phyloP scores from a whole-genome alignment of 257 asterid species.

The Primulina huaijiensis region DNA sequence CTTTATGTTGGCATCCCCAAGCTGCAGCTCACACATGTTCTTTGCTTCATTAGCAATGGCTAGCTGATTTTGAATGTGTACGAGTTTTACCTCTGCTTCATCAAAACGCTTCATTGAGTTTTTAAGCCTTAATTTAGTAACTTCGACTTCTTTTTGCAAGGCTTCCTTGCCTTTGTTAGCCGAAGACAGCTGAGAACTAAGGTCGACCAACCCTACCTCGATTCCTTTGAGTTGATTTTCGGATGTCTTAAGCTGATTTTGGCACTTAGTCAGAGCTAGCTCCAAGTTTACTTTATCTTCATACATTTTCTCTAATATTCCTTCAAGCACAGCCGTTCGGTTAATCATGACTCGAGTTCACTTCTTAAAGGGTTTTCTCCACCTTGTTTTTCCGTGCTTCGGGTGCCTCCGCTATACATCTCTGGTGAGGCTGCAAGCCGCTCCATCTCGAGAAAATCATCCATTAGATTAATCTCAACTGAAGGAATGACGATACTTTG shows the following conservation, averaged over 20 bases:
- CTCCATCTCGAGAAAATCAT: slow-evolving; percentile 95
- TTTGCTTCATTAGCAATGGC: slow-evolving; percentile 35
- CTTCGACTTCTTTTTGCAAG: slow-evolving; percentile 40
- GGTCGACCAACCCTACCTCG: slow-evolving; percentile 32
- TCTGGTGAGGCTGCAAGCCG: slow-evolving; percentile 56
- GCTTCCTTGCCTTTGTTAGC: slow-evolving; percentile 51
- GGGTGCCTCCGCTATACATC: slow-evolving; percentile 23
- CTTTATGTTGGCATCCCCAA: slow-evolving; percentile 40
- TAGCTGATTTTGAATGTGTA: slow-evolving; percentile 42
- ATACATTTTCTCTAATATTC: slow-evolving; percentile 41
- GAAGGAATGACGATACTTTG: slow-evolving; percentile 37
- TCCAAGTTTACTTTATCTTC: slow-evolving; percentile 50
- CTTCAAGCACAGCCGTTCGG: slow-evolving; percentile 47
- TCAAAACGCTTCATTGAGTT: slow-evolving; percentile 38
- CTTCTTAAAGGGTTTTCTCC: slow-evolving; percentile 28
- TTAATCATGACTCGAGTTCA: slow-evolving; percentile 37
- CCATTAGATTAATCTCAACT: slow-evolving; percentile 65
- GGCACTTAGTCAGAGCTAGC: slow-evolving; percentile 42
- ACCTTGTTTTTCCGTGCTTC: slow-evolving; percentile 20
- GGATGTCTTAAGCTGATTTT: slow-evolving; percentile 49
- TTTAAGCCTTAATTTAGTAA: slow-evolving; percentile 37
- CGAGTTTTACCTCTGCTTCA: slow-evolving; percentile 43
- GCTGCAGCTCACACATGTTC: slow-evolving; percentile 34
- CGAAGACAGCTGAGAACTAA: slow-evolving; percentile 42
- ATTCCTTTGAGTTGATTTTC: slow-evolving; percentile 48